Percentiles rank a stretch among this genome's conserved stretches.
phyloP scores from a whole-genome alignment of 106 monocot species.

The Amphibolis antarctica region DNA sequence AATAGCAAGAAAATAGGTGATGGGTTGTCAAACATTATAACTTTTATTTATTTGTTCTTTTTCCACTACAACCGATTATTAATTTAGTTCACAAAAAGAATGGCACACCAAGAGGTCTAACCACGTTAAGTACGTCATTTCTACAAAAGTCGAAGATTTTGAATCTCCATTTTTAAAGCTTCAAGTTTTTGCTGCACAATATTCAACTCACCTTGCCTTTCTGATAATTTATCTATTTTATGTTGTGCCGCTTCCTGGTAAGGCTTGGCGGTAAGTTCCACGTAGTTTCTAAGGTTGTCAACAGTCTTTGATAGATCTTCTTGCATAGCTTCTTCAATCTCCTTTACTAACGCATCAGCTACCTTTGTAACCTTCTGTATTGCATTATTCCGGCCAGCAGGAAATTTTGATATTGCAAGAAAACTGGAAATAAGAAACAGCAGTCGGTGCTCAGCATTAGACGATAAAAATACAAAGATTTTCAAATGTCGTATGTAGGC shows the following conservation, averaged over 20 bases:
- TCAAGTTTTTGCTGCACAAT: slow-evolving; percentile 31
- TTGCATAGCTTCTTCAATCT: slow-evolving; percentile 75
- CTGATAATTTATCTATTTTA: slow-evolving; percentile 33
- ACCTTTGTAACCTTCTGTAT: slow-evolving; percentile 58
- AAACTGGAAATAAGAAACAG: slow-evolving; percentile 19
- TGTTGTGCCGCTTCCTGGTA: slow-evolving; percentile 56
- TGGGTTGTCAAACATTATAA: too few relatives aligned
- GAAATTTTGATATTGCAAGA: slow-evolving; percentile 69
- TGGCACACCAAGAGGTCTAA: neutral
- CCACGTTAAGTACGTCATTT: neutral
- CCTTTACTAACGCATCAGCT: slow-evolving; percentile 43
- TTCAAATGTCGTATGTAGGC: too few relatives aligned
- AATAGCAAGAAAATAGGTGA: too few relatives aligned
- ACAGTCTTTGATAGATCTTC: slow-evolving; percentile 43
- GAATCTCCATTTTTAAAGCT: slow-evolving; percentile 45
- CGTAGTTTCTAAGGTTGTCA: slow-evolving; percentile 33
- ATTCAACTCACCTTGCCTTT: slow-evolving; percentile 35
- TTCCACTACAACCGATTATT: too few relatives aligned
- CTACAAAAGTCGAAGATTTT: slow-evolving; percentile 35
- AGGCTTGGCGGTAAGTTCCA: slow-evolving; percentile 48
- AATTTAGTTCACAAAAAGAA: too few relatives aligned
- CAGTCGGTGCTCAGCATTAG: too few relatives aligned
- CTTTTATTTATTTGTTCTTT: too few relatives aligned
- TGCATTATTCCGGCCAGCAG: slow-evolving; percentile 49
- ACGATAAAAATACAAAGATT: too few relatives aligned